phyloP scores from a whole-genome alignment of 2,329 filamentous ascomycete species.

The Pseudogymnoascus destructans region DNA sequence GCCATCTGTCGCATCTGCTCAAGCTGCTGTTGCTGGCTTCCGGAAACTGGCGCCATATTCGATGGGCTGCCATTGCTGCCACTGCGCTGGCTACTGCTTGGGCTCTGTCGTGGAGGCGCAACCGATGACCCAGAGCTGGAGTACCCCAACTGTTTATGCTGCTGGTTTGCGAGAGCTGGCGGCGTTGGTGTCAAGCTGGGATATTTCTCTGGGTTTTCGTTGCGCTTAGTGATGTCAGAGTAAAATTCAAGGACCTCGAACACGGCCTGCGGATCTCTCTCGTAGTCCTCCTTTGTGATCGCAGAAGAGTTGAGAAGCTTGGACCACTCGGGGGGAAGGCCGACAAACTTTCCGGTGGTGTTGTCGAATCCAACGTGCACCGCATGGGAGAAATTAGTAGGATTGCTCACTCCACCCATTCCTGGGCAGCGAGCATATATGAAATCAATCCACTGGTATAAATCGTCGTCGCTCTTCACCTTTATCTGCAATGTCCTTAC shows the following conservation, averaged over 20 bases:
- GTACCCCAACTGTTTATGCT: conserved; percentile 52
- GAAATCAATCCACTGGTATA: conserved; percentile 98
- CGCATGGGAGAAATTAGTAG: conserved; percentile 93
- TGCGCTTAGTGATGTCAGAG: conserved; percentile 66
- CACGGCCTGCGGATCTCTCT: conserved; percentile 82
- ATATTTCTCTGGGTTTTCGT: conserved; percentile 57
- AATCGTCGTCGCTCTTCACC: conserved; percentile 88
- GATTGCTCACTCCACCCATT: conserved; percentile 96
- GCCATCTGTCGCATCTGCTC: conserved; percentile 46
- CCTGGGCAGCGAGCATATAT: conserved; percentile 94
- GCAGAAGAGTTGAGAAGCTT: conserved; percentile 91
- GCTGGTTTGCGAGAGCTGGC: conserved; percentile 36
- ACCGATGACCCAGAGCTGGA: conserved; percentile 40
- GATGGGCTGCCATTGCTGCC: conserved; percentile 23
- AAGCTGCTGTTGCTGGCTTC: conserved; percentile 36
- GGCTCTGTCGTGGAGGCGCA: conserved; percentile 55
- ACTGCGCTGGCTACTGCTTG: conserved; percentile 33
- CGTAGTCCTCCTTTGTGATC: conserved; percentile 96
- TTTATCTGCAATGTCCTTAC: conserved; percentile 78
- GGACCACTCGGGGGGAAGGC: conserved; percentile 91
- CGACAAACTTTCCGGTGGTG: conserved; percentile 86
- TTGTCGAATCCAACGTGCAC: conserved; percentile 97
- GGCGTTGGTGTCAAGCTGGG: conserved; percentile 56
- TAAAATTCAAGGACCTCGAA: conserved; percentile 78
- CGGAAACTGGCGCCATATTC: conserved; percentile 33